Conservation (phyloP, 1,139 yeast species). For the Blastobotrys niveus region DNA sequence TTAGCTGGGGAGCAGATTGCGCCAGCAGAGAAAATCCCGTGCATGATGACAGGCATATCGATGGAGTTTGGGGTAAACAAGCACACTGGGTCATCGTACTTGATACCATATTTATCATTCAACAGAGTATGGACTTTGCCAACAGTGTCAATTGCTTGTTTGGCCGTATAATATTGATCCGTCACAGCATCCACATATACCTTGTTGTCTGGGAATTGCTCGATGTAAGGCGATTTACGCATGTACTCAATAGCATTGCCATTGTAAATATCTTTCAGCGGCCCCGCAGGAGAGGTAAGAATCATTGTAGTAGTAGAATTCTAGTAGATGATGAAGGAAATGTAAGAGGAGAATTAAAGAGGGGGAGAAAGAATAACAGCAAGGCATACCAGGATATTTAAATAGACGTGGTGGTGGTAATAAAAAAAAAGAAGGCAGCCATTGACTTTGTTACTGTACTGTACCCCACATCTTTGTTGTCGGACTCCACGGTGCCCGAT, state of each 20-base stretch:
- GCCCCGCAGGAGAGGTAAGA: constrained; percentile 22
- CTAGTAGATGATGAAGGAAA: too few species aligned
- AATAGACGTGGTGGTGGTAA: too few species aligned
- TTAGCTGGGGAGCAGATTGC: constrained; percentile 37
- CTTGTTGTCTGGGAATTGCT: constrained; percentile 15
- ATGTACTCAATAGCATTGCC: constrained; percentile 26
- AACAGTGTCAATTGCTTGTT: constrained; percentile 21
- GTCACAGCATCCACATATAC: constrained; percentile 28
- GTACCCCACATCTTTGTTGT: too few species aligned
- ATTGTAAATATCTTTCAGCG: constrained; percentile 15
- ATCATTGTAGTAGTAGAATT: too few species aligned
- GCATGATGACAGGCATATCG: constrained; percentile 30
- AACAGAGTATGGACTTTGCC: constrained; percentile 26
- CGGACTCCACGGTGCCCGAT: too few species aligned
- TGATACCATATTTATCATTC: constrained; percentile 21
- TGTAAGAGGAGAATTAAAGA: too few species aligned
- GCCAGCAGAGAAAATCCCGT: constrained; percentile 32
- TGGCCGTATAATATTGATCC: constrained; percentile 23
- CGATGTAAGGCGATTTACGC: constrained; percentile 18
- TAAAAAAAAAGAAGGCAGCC: too few species aligned
- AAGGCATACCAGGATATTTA: too few species aligned
- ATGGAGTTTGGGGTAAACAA: constrained; percentile 31
- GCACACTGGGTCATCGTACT: constrained; percentile 33
- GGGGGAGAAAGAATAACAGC: too few species aligned
- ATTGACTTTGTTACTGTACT: too few species aligned